Evolutionary conservation across 1,139 yeast species (phyloP), one percentile per base, ranked within the genome.

Genomic region (Candida smagusa): DNA sequence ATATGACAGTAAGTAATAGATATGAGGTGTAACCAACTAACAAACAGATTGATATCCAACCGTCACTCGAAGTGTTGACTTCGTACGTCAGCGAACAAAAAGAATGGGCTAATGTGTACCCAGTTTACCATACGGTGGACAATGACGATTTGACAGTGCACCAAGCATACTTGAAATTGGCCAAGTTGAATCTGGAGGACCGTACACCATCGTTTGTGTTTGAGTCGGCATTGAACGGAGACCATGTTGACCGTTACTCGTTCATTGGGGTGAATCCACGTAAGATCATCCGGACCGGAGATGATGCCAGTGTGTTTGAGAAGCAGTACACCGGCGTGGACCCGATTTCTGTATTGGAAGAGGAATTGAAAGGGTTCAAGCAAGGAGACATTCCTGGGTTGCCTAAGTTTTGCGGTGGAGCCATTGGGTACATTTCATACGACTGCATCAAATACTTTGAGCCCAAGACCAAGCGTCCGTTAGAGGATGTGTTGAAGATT

Each of bases 371-470:
- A 8, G 62, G 69, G 32, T 79, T 74, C 53, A 74, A 73, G 40
- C 89, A 86, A 53, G 88, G 92, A 0, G 78, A 77, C 44, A 65
- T 84, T 30, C 94, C 94, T 1, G 94, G 95, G 28, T 65, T 85
- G 41, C 97, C 97, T 7, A 77, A 77, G 45, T 70, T 90, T 41
- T 81, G 92, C 52, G 98, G 99, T 38, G 99, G 98, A 46, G 97
- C 97, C 7, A 76, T 92, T 36, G 98, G 98, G 0, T 92, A 89
- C 56, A 81, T 92, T 34, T 87, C 97, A 0, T 92, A 92, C 54
- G 99, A 94, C 60, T 92, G 99, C 68, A 84, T 92, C 55, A 85
- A 88, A 55, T 92, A 92, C 61, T 92, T 92, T 53, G 98, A 92
- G 63, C 98, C 98, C 40, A 83, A 75, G 53, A 90, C 97, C 1